Conservation (phyloP, 208 protist genomes). For the Crithidia brevicula region DNA sequence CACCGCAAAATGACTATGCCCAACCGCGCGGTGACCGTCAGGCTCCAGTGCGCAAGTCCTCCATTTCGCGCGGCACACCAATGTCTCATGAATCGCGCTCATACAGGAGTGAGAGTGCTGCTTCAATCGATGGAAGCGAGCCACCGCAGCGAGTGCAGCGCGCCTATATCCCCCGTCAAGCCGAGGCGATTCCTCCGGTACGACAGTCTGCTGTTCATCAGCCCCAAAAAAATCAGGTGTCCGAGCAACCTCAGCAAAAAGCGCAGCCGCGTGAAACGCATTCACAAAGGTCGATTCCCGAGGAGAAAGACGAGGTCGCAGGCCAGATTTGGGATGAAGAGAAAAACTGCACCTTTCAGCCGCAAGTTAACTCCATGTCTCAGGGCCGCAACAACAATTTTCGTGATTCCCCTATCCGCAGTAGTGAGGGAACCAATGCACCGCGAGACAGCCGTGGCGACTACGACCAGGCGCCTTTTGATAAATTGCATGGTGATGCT, state of each 20-base stretch:
- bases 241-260: background rate
- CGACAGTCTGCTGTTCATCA: background rate
- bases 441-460: conserved; percentile 13
- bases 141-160: background rate
- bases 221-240: background rate
- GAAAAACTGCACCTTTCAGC: conserved; percentile 54
- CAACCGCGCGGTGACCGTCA: conserved; percentile 27
- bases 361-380: conserved; percentile 26
- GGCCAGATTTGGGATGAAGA: conserved; percentile 26
- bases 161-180: background rate
- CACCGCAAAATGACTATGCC: conserved; percentile 7
- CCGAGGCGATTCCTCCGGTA: background rate
- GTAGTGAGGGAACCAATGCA: conserved; percentile 4
- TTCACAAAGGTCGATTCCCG: background rate
- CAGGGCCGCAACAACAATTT: background rate
- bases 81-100: conserved; percentile 3
- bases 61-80: background rate
- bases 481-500: conserved; percentile 29
- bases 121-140: background rate
- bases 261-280: background rate
- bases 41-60: conserved; percentile 1
- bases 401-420: background rate
- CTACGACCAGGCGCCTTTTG: conserved; percentile 10
- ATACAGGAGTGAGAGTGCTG: conserved; percentile 2
- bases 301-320: conserved; percentile 1